Conservation (phyloP, 2,329 filamentous ascomycete species). For the Neocatenulostroma microsporum region DNA sequence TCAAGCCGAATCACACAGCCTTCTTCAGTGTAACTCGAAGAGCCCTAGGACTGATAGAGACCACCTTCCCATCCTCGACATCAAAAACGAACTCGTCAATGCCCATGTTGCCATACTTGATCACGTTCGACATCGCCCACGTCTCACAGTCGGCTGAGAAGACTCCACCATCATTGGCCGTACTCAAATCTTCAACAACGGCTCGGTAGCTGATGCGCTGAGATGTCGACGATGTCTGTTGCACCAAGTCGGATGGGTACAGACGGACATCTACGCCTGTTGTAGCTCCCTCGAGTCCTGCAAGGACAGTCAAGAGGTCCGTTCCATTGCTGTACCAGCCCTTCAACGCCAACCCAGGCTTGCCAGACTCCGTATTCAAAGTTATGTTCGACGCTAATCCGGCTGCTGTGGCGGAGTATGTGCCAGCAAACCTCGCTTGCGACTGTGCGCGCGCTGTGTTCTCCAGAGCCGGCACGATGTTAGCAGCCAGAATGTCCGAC, state of each 20-base stretch:
- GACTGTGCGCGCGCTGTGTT: constrained; percentile 21
- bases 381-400: constrained; percentile 17
- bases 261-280: constrained; percentile 11
- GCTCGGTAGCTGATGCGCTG: constrained; percentile 6
- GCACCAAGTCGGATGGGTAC: constrained; percentile 16
- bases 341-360: constrained; percentile 22
- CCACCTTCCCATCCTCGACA: constrained; percentile 11
- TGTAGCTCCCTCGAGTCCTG: not conserved
- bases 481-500: constrained; percentile 14
- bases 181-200: not conserved
- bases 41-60: constrained; percentile 5
- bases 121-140: constrained; percentile 15
- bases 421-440: constrained; percentile 16
- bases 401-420: constrained; percentile 13
- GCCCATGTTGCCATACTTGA: constrained; percentile 10
- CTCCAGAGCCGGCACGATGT: constrained; percentile 19
- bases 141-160: constrained; percentile 10
- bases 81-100: constrained; percentile 18
- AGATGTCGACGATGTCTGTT: constrained; percentile 6
- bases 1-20: too few species aligned
- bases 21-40: constrained; percentile 2
- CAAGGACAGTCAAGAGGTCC: constrained; percentile 19
- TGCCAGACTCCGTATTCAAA: constrained; percentile 14
- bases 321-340: constrained; percentile 27
- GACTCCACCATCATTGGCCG: constrained; percentile 8